Conservation (phyloP, 768 basidiomycete species). For the Cubamyces lactineus region DNA sequence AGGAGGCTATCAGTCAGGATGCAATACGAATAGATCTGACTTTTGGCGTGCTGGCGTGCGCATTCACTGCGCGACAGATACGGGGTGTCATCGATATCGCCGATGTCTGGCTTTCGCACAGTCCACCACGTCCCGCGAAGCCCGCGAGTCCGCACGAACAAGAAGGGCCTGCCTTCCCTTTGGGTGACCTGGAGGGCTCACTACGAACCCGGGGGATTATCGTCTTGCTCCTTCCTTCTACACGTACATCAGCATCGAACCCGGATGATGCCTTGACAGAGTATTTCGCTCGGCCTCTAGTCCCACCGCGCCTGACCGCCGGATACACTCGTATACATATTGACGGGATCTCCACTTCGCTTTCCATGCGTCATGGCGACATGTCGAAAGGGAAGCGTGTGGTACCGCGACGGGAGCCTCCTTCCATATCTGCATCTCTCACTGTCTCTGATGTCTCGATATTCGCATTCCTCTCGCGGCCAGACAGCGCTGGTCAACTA, state of each 20-base stretch:
- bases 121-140: not conserved
- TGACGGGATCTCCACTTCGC: slow-evolving; percentile 30
- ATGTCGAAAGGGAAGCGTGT: not conserved
- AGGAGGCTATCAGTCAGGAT: not conserved
- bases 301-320: slow-evolving; percentile 52
- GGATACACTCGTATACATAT: slow-evolving; percentile 54
- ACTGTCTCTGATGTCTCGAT: slow-evolving; percentile 54
- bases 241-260: slow-evolving; percentile 19
- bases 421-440: slow-evolving; percentile 11
- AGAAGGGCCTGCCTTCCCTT: slow-evolving; percentile 4
- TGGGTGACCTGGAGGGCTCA: slow-evolving; percentile 39
- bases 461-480: slow-evolving; percentile 48
- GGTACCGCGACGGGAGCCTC: not conserved
- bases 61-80: slow-evolving; percentile 60
- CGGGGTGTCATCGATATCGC: slow-evolving; percentile 46
- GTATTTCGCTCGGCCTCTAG: slow-evolving; percentile 64
- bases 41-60: slow-evolving; percentile 57
- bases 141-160: not conserved
- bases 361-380: slow-evolving; percentile 19
- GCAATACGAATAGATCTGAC: slow-evolving; percentile 41
- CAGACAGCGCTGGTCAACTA: slow-evolving; percentile 27
- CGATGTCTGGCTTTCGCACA: slow-evolving; percentile 27
- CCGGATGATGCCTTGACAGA: slow-evolving; percentile 29
- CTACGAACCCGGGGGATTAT: slow-evolving; percentile 49
- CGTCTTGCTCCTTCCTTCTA: slow-evolving; percentile 48